These are phyloP conservation scores for Cucumis melo DNA, from an alignment of 306 rosid genomes.

Conservation along the genomic window DNA sequence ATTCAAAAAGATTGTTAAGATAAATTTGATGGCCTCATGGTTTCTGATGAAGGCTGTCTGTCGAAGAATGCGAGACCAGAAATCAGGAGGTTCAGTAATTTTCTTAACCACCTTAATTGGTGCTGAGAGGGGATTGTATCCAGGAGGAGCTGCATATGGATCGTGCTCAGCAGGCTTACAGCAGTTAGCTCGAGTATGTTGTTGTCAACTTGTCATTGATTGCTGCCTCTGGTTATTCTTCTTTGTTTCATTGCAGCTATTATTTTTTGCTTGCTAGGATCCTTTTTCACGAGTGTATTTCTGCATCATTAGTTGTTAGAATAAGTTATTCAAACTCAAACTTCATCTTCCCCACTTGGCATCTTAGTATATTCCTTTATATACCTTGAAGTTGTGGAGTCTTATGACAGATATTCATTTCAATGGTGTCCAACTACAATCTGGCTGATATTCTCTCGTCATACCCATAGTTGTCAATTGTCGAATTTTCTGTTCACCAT, in stretches of 20 bases:
- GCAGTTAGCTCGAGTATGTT: constrained; percentile 64
- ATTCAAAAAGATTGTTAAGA: constrained; percentile 45
- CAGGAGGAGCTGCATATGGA: constrained; percentile 64
- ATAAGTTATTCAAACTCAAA: neutral
- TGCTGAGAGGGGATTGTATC: constrained; percentile 61
- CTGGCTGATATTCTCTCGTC: neutral
- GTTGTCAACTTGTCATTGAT: neutral
- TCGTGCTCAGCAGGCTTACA: constrained; percentile 53
- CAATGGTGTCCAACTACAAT: neutral
- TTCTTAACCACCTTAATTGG: constrained; percentile 52
- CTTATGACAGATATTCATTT: neutral
- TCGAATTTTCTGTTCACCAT: neutral
- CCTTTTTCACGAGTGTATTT: neutral
- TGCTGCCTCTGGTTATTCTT: neutral
- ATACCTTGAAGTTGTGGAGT: neutral
- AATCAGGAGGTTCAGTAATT: constrained; percentile 69
- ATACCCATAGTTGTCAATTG: no score
- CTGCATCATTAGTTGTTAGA: neutral
- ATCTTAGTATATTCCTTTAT: neutral
- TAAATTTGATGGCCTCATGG: constrained; percentile 68
- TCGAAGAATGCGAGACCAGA: constrained; percentile 47
- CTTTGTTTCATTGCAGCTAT: neutral
- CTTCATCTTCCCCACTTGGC: neutral
- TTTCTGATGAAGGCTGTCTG: constrained; percentile 63
- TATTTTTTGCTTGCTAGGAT: neutral